Evolutionary conservation across 148 eudicot species (phyloP).

Genomic region (Amaranthus palmeri): DNA sequence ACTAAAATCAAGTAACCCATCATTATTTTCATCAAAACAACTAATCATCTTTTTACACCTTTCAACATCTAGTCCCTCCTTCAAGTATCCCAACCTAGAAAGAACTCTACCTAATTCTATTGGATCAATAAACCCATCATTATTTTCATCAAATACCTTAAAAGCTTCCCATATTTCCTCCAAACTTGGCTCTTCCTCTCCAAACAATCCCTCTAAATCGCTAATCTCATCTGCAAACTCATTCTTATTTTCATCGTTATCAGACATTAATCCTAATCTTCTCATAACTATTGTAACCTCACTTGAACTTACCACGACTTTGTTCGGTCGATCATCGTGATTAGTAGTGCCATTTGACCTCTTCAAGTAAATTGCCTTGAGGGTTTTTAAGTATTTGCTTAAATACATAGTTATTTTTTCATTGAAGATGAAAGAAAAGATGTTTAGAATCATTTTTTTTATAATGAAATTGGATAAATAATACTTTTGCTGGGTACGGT

Average conservation of each 20-base stretch:
- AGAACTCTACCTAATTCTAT: conserved; percentile 43
- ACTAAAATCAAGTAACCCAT: conserved; percentile 37
- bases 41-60: conserved; percentile 43
- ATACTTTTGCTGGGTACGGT: too few relatives aligned
- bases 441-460: too few relatives aligned
- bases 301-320: background rate
- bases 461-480: too few relatives aligned
- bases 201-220: conserved; percentile 34
- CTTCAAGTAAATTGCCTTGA: background rate
- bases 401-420: background rate
- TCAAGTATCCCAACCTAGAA: conserved; percentile 31
- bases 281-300: conserved; percentile 38
- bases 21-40: conserved; percentile 42
- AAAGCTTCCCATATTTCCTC: conserved; percentile 50
- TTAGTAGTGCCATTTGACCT: background rate
- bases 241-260: background rate
- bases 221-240: background rate
- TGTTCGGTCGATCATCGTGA: background rate
- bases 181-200: conserved; percentile 33
- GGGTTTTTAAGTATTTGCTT: background rate
- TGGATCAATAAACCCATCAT: conserved; percentile 54
- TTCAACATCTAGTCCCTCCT: conserved; percentile 24
- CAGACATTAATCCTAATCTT: conserved; percentile 20
- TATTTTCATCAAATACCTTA: conserved; percentile 45
- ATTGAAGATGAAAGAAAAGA: background rate